A percentile compares a stretch with the other conserved stretches of the same genome.
Conservation (phyloP, 495 filamentous ascomycete species). For the Xylona heveae region DNA sequence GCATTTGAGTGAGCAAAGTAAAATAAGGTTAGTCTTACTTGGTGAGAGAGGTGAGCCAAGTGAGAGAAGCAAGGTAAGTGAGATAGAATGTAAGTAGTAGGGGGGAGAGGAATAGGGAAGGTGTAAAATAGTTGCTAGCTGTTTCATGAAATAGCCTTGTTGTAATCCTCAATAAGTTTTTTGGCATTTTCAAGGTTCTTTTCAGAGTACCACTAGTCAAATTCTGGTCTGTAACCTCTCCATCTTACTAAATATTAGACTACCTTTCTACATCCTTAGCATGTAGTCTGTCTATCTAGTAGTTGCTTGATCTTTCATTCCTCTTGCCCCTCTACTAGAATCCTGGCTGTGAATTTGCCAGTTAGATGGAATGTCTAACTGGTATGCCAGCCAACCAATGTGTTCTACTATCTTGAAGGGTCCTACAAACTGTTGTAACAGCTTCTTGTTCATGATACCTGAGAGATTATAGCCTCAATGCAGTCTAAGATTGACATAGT, state of each 20-base stretch:
- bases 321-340: slow-evolving; percentile 1
- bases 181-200: too few relatives aligned
- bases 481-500: slow-evolving; percentile 3
- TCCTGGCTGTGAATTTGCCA: slow-evolving; percentile 8
- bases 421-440: slow-evolving; percentile 4
- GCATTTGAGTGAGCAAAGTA: too few relatives aligned
- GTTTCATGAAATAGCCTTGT: too few relatives aligned
- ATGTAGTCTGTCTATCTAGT: background rate
- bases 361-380: slow-evolving; percentile 6
- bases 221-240: background rate
- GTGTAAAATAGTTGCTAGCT: too few relatives aligned
- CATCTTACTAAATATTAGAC: slow-evolving; percentile 3
- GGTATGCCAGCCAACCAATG: slow-evolving; percentile 6
- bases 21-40: too few relatives aligned
- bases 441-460: slow-evolving; percentile 3
- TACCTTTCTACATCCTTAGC: slow-evolving; percentile 1
- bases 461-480: slow-evolving; percentile 1
- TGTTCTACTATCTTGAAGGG: slow-evolving; percentile 5
- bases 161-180: too few relatives aligned
- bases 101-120: too few relatives aligned
- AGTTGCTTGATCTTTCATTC: slow-evolving; percentile 1
- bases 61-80: too few relatives aligned
- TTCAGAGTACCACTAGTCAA: too few relatives aligned
- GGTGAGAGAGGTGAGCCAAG: too few relatives aligned
- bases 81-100: too few relatives aligned